A percentile compares a stretch with the other conserved stretches of the same genome.
phyloP scores from a whole-genome alignment of 1,139 yeast genomes.

The Magnusiomyces ingens region DNA sequence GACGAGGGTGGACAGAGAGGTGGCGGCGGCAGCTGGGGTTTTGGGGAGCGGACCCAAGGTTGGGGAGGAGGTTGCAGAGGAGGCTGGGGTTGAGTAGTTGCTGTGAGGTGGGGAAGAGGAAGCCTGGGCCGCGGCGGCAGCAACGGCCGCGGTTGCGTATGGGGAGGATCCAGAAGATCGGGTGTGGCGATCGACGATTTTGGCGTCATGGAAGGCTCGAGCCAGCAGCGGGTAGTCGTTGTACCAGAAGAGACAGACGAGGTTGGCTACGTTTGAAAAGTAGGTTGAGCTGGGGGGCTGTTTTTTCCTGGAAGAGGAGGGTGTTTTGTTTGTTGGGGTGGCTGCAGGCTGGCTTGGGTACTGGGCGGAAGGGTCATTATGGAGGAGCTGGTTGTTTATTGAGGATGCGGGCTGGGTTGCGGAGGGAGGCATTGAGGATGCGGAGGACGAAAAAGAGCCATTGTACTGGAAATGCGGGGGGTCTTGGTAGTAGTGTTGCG shows the following conservation, averaged over 20 bases:
- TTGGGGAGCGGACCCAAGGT: not conserved
- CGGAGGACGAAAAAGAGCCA: not conserved
- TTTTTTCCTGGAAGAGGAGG: not conserved
- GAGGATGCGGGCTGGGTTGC: not conserved
- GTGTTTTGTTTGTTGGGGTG: not conserved
- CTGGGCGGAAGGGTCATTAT: not conserved
- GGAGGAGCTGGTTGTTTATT: not conserved
- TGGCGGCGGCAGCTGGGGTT: not conserved
- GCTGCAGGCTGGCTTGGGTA: not conserved
- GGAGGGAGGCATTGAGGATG: not conserved
- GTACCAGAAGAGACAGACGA: constrained; percentile 31
- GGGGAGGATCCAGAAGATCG: too few species aligned
- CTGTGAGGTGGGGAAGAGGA: not conserved
- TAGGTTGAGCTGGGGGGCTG: constrained; percentile 12
- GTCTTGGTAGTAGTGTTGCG: not conserved
- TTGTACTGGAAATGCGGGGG: not conserved
- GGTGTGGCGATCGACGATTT: constrained; percentile 12
- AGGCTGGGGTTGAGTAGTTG: not conserved
- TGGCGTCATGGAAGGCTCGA: constrained; percentile 16
- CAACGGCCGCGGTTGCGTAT: not conserved
- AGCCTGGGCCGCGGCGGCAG: not conserved
- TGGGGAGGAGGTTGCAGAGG: not conserved
- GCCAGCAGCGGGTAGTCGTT: constrained; percentile 20
- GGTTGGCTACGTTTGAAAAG: constrained; percentile 26
- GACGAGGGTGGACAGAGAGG: not conserved